Conservation (phyloP, 2,329 filamentous ascomycete species). For the Alternaria alternata region DNA sequence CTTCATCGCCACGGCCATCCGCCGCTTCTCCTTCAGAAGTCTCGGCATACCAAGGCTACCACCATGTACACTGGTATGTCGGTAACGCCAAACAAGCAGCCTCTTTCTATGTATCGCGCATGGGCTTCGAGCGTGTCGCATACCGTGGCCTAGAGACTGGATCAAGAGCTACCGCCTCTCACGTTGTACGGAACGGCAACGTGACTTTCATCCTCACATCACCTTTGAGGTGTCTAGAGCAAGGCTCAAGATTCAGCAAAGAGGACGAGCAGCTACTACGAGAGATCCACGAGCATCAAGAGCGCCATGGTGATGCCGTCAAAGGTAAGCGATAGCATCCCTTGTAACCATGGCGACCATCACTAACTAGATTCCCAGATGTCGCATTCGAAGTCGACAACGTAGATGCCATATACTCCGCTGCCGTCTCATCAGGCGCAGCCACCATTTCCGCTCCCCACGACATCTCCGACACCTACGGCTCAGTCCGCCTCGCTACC, state of each 20-base stretch:
- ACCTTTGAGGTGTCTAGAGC: conserved; percentile 67
- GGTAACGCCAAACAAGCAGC: conserved; percentile 97
- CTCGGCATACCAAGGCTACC: conserved; percentile 78
- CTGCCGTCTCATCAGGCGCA: conserved; percentile 73
- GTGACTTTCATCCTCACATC: conserved; percentile 87
- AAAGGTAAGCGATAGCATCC: conserved; percentile 59
- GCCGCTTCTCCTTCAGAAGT: conserved; percentile 43
- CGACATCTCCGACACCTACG: conserved; percentile 64
- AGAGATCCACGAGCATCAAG: conserved; percentile 83
- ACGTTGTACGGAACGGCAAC: conserved; percentile 79
- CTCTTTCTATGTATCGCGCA: conserved; percentile 84
- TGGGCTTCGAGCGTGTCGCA: conserved; percentile 84
- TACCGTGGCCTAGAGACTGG: conserved; percentile 91
- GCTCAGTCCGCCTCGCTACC: conserved; percentile 75
- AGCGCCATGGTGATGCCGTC: conserved; percentile 89
- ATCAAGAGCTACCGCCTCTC: conserved; percentile 79
- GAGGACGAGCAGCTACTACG: conserved; percentile 72
- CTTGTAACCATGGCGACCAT: background rate
- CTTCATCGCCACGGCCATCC: conserved; percentile 49
- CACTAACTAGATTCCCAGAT: conserved; percentile 57
- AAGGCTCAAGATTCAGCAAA: conserved; percentile 38
- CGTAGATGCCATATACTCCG: conserved; percentile 78
- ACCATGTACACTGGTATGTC: conserved; percentile 95
- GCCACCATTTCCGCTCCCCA: conserved; percentile 69
- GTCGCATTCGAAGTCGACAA: conserved; percentile 95